These are phyloP conservation scores for Hanseniaspora nectarophila DNA, from an alignment of 805 yeast genomes.

Conservation along the genomic window DNA sequence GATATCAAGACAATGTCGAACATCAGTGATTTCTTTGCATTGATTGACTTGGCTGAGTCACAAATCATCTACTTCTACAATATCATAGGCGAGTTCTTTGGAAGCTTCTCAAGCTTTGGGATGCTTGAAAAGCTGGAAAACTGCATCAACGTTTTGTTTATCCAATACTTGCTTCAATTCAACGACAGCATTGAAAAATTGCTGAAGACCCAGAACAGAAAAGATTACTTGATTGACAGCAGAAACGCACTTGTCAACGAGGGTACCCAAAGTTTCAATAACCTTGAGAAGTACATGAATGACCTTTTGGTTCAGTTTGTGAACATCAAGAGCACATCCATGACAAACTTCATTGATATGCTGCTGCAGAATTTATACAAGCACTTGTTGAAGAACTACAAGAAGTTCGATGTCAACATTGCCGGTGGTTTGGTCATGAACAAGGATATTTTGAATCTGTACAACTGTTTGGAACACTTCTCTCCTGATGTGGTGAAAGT, in stretches of 20 bases:
- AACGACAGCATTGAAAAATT: not conserved
- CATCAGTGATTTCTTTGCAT: not conserved
- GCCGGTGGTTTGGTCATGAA: constrained; percentile 76
- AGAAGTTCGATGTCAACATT: constrained; percentile 61
- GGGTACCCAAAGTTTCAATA: not conserved
- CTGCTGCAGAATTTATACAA: constrained; percentile 50
- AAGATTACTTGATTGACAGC: not conserved
- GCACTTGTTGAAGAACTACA: constrained; percentile 57
- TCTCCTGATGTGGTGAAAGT: not conserved
- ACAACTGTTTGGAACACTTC: constrained; percentile 42
- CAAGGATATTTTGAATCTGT: constrained; percentile 69
- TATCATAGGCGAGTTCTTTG: not conserved
- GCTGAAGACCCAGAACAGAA: constrained; percentile 8
- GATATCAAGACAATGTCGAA: not conserved
- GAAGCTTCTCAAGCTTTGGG: not conserved
- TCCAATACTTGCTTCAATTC: constrained; percentile 3
- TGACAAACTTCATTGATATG: constrained; percentile 35
- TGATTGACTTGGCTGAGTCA: not conserved
- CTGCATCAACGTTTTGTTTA: not conserved
- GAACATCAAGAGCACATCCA: not conserved
- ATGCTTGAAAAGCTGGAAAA: constrained; percentile 4
- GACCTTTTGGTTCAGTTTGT: constrained; percentile 33
- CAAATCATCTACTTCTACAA: not conserved
- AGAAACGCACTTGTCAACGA: not conserved
- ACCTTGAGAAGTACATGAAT: constrained; percentile 34